These are phyloP conservation scores for Acanthamoeba healyi DNA, from an alignment of 208 protist species.

Conservation along the genomic window DNA sequence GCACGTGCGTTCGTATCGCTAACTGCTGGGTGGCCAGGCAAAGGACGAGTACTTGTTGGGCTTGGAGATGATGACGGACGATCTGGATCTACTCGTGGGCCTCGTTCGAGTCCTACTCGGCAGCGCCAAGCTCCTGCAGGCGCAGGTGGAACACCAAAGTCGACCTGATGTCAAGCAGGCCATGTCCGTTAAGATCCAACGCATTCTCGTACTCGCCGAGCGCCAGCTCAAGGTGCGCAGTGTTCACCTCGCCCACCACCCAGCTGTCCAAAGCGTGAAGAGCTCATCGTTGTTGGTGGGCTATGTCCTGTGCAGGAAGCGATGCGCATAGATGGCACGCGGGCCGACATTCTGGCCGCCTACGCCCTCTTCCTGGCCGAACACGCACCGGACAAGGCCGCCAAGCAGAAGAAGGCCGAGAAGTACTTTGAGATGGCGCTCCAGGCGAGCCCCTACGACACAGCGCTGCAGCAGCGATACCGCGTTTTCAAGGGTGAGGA, in stretches of 20 bases:
- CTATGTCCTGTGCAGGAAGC: background rate
- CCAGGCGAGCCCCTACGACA: background rate
- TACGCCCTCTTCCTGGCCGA: background rate
- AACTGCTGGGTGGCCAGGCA: background rate
- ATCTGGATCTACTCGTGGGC: background rate
- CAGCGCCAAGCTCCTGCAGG: background rate
- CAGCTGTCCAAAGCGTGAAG: too few species aligned
- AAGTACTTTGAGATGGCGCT: background rate
- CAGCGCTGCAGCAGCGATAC: background rate
- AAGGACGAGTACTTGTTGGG: constrained; percentile 54
- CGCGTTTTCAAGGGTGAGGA: background rate
- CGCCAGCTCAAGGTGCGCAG: background rate
- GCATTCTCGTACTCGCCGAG: background rate
- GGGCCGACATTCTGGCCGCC: background rate
- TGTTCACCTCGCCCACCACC: too few species aligned
- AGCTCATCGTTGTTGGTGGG: background rate
- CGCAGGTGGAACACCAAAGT: background rate
- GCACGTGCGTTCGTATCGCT: background rate
- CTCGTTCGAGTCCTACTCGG: constrained; percentile 13
- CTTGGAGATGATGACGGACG: constrained; percentile 68
- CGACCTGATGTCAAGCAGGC: background rate
- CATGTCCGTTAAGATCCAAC: background rate
- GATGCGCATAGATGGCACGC: background rate
- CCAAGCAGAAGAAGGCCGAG: background rate
- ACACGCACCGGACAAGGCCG: background rate